Evolutionary conservation across 257 asterid species (phyloP).

Genomic region (Eustoma russellianum): DNA sequence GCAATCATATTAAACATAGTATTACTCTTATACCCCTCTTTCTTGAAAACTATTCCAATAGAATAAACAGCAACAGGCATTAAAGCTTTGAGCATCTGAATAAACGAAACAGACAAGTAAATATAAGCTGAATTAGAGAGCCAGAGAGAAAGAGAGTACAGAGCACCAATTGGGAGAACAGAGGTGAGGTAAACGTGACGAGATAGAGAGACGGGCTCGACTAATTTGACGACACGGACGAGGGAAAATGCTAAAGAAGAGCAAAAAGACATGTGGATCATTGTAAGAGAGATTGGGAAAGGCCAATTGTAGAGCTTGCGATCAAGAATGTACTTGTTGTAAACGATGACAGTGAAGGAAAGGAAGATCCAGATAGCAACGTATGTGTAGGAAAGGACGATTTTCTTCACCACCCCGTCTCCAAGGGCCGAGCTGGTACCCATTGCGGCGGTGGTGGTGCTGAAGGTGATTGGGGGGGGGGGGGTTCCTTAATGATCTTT

Average conservation of each 20-base stretch:
- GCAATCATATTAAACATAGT: constrained; percentile 62
- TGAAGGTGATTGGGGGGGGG: constrained; percentile 3
- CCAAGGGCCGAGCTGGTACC: constrained; percentile 49
- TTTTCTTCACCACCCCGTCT: constrained; percentile 49
- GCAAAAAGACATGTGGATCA: constrained; percentile 75
- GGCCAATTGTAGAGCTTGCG: constrained; percentile 68
- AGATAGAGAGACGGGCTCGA: constrained; percentile 53
- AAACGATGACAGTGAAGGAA: constrained; percentile 62
- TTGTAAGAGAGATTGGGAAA: constrained; percentile 65
- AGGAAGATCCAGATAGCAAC: constrained; percentile 69
- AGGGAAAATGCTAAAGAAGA: constrained; percentile 58
- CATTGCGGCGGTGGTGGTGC: constrained; percentile 27
- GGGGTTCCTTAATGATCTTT: neutral
- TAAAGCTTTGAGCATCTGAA: constrained; percentile 67
- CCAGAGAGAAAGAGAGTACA: constrained; percentile 62
- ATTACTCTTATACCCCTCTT: constrained; percentile 30
- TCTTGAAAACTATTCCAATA: constrained; percentile 42
- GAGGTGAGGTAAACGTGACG: constrained; percentile 55
- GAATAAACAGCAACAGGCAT: constrained; percentile 76
- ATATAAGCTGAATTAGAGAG: constrained; percentile 71
- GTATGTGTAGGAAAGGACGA: constrained; percentile 51
- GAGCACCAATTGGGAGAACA: constrained; percentile 66
- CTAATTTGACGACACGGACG: constrained; percentile 46
- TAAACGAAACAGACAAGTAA: constrained; percentile 62
- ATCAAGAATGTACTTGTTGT: constrained; percentile 77